These are phyloP conservation scores for Glycine latifolia DNA, from an alignment of 306 rosid genomes.

Conservation along the genomic window DNA sequence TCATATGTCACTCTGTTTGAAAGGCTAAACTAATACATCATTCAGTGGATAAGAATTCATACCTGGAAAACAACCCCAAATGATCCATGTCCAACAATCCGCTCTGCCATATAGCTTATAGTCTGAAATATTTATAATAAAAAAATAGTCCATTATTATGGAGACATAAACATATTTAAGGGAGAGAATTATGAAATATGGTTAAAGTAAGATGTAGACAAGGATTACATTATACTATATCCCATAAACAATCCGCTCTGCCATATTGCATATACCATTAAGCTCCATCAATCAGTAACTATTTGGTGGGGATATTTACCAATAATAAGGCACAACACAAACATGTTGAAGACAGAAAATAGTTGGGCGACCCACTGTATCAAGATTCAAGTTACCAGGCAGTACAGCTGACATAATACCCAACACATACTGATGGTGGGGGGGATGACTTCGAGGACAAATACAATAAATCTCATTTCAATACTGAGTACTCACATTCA, in stretches of 20 bases:
- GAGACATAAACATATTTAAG: not conserved
- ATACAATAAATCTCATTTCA: not conserved
- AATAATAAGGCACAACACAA: constrained; percentile 18
- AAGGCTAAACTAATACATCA: constrained; percentile 3
- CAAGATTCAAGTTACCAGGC: constrained; percentile 19
- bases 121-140: constrained; percentile 53
- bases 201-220: not conserved
- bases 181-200: constrained; percentile 8
- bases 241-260: too few species aligned
- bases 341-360: constrained; percentile 30
- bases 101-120: constrained; percentile 97
- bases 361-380: constrained; percentile 4
- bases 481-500: not conserved
- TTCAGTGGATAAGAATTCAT: constrained; percentile 30
- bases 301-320: constrained; percentile 17
- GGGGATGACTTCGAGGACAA: not conserved
- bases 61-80: constrained; percentile 96
- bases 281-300: constrained; percentile 9
- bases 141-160: constrained; percentile 8
- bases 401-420: constrained; percentile 34
- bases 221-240: not conserved
- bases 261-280: constrained; percentile 9
- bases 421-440: not conserved
- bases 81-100: constrained; percentile 90
- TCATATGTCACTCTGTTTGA: constrained; percentile 1